Conservation (phyloP, 148 eudicot genomes). For the Bassia scoparia region DNA sequence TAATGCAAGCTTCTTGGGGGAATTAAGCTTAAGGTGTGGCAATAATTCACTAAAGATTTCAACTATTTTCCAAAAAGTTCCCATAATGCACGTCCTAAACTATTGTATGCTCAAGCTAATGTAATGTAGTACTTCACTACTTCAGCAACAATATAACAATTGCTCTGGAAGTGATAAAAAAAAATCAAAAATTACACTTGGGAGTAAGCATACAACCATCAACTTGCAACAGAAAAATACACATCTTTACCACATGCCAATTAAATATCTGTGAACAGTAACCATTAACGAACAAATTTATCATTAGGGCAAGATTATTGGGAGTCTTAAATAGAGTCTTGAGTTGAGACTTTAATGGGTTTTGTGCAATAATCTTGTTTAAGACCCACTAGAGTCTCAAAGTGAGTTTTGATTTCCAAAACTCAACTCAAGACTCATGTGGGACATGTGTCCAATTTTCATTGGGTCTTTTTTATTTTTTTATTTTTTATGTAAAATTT, state of each 20-base stretch:
- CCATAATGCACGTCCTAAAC: not conserved
- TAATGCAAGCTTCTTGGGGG: too few species aligned
- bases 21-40: not conserved
- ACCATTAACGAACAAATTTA: not conserved
- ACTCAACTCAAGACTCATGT: too few species aligned
- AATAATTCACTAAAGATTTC: not conserved
- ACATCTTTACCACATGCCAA: constrained; percentile 78
- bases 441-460: too few species aligned
- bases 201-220: constrained; percentile 63
- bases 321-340: too few species aligned
- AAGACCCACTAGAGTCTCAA: too few species aligned
- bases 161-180: not conserved
- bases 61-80: not conserved
- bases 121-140: too few species aligned
- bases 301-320: not conserved
- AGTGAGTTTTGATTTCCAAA: too few species aligned
- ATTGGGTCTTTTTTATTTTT: too few species aligned
- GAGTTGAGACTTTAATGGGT: too few species aligned
- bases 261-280: not conserved
- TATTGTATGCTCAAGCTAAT: not conserved
- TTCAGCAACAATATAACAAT: not conserved
- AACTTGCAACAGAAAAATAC: constrained; percentile 77
- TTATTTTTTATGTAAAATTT: too few species aligned
- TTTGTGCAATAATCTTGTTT: too few species aligned
- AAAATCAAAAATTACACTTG: constrained; percentile 46